Percentiles rank a stretch among this genome's conserved stretches.
These are phyloP conservation scores for Ziziphus jujuba DNA, from an alignment of 306 rosid species.

Conservation along the genomic window DNA sequence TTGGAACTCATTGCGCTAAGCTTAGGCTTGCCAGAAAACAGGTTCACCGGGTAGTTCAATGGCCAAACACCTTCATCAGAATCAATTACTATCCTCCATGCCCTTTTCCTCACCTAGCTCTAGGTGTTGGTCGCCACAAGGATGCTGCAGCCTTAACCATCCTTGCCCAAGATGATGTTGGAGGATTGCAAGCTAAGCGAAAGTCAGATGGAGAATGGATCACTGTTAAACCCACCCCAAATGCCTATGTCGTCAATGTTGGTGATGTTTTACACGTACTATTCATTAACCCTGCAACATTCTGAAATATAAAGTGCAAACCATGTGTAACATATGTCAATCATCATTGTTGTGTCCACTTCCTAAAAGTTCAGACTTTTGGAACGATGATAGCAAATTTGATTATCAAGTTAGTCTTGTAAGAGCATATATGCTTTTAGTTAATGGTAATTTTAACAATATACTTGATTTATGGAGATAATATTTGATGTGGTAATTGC, in stretches of 20 bases:
- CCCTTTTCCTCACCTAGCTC: constrained; percentile 65
- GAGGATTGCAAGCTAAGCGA: constrained; percentile 61
- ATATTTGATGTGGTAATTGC: too few species aligned
- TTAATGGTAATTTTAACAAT: too few species aligned
- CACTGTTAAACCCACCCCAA: constrained; percentile 49
- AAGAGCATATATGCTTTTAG: too few species aligned
- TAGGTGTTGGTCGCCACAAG: constrained; percentile 89
- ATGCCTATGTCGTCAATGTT: constrained; percentile 68
- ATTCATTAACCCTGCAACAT: not conserved
- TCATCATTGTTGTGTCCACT: too few species aligned
- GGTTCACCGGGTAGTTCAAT: constrained; percentile 43
- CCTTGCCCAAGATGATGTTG: constrained; percentile 77
- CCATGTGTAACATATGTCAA: not conserved
- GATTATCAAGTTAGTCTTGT: too few species aligned
- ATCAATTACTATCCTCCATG: constrained; percentile 78
- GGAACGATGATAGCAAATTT: too few species aligned
- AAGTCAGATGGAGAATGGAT: constrained; percentile 74
- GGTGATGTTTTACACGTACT: constrained; percentile 76
- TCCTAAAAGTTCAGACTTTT: too few species aligned
- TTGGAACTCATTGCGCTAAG: constrained; percentile 59
- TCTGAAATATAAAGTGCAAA: not conserved
- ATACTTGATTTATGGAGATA: too few species aligned
- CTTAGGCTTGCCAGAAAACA: constrained; percentile 48
- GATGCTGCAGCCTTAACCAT: constrained; percentile 69
- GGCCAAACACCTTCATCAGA: constrained; percentile 56